Base-by-base conservation (phyloP, 176 grass and related monocot species). In the Oropetium thomaeum region DNA sequence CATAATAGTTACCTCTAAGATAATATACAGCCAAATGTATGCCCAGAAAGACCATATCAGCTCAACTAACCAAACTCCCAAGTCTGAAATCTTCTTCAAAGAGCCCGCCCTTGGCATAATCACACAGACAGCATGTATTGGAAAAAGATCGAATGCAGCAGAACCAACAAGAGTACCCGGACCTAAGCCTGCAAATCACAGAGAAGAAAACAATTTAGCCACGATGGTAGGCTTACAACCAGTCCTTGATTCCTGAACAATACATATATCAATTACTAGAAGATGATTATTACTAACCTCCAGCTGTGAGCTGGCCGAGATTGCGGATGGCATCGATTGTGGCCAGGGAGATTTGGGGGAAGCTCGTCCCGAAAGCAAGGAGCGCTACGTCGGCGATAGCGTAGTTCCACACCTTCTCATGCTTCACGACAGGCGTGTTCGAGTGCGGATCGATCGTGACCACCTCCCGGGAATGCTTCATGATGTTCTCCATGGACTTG, bases 301-400 rank as follows among this genome's bases (percentile, higher is more conserved):
- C 94, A 67, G 94, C 94, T 58, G 84, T 97, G 30, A 87, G 52
- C 27, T 92, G 86, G 51, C 88, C 90, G 15, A 91, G 67, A 70
- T 93, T 91, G 34, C 67, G 81, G 45, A 97, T 89, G 3, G 94
- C 88, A 5, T 97, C 94, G 2, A 93, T 97, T 7, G 84, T 93
- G 26, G 94, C 94, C 0, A 93, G 75, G 25, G 94, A 93, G 69
- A 97, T 97, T 72, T 97, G 94, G 4, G 94, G 90, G 41, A 97
- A 97, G 75, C 94, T 97, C 60, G 94, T 97, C 11, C 94, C 94
- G n/a, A 97, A 97, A 13, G 94, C 94, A 53, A 97, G 74, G 12
- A 97, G 86, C 52, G 86, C 70, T 57, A 97, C 83, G 73, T 93
- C 90, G 1, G 94, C 94, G 43, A 97, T 69, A 19, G 94, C 76